Percentiles rank a stretch among this genome's conserved stretches.
Conservation (phyloP, 2,329 filamentous ascomycete species). For the Nemania sp. region DNA sequence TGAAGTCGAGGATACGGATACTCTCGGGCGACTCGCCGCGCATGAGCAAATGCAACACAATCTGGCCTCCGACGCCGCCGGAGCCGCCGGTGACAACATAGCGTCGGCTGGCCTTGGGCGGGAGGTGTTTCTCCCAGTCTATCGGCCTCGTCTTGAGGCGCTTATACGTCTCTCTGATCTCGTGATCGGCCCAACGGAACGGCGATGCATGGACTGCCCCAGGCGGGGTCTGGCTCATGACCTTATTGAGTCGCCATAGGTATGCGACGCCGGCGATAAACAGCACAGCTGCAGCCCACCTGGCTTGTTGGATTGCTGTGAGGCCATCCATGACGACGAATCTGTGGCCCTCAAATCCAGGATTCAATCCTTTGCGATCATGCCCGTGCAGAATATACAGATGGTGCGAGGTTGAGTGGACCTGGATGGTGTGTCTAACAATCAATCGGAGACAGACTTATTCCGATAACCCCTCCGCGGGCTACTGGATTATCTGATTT, state of each 20-base stretch:
- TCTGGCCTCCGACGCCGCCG: constrained; percentile 53
- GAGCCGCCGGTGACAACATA: constrained; percentile 46
- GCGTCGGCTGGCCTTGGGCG: constrained; percentile 42
- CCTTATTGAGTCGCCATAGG: constrained; percentile 41
- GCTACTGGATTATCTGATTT: background rate
- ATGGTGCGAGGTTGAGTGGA: background rate
- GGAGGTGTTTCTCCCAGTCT: constrained; percentile 39
- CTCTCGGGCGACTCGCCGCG: constrained; percentile 51
- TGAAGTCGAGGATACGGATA: constrained; percentile 55
- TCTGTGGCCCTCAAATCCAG: background rate
- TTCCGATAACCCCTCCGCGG: background rate
- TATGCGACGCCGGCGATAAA: constrained; percentile 31
- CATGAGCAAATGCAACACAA: constrained; percentile 52
- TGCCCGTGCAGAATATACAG: background rate
- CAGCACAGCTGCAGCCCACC: constrained; percentile 25
- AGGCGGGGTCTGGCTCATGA: constrained; percentile 40
- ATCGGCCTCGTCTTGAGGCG: constrained; percentile 39
- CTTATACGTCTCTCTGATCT: constrained; percentile 40
- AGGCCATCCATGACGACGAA: constrained; percentile 21
- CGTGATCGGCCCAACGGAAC: constrained; percentile 41
- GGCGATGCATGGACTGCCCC: constrained; percentile 36
- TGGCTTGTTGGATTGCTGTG: constrained; percentile 15
- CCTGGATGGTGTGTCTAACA: background rate
- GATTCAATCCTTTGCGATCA: background rate
- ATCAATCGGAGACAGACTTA: constrained; percentile 10